Percentiles rank a stretch among this genome's conserved stretches.
Evolutionary conservation across 345 rosid species (phyloP).

Genomic region (Moringa oleifera): DNA sequence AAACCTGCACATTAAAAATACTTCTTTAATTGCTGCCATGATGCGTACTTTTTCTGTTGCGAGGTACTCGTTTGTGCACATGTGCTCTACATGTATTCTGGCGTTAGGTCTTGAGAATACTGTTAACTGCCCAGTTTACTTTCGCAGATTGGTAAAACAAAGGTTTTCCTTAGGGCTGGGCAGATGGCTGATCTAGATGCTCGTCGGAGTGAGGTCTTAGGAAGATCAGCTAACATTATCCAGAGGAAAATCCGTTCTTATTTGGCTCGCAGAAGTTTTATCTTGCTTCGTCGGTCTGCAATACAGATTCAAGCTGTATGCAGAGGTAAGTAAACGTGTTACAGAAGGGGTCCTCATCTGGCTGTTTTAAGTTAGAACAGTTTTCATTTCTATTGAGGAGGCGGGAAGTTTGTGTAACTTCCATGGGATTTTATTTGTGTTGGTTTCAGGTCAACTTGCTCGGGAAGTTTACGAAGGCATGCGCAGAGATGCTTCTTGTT

Average conservation of each 20-base stretch:
- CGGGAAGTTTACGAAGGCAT: slow-evolving; percentile 53
- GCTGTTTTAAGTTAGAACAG: background rate
- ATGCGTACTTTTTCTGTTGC: background rate
- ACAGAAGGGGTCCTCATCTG: background rate
- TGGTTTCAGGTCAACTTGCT: slow-evolving; percentile 70
- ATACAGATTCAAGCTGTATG: slow-evolving; percentile 72
- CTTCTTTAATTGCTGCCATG: background rate
- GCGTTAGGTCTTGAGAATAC: slow-evolving; percentile 10
- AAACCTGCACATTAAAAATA: background rate
- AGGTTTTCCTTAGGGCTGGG: slow-evolving; percentile 94
- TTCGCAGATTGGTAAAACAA: slow-evolving; percentile 91
- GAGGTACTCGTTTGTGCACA: background rate
- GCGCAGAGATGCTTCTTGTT: slow-evolving; percentile 78
- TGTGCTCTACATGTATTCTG: background rate
- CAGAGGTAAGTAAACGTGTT: slow-evolving; percentile 55
- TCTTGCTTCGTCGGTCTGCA: slow-evolving; percentile 53
- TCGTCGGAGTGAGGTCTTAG: slow-evolving; percentile 80
- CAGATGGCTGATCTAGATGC: slow-evolving; percentile 97
- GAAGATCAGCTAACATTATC: slow-evolving; percentile 91
- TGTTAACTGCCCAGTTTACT: slow-evolving; percentile 13
- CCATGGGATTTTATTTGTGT: slow-evolving; percentile 15
- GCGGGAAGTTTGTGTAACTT: background rate
- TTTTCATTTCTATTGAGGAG: background rate
- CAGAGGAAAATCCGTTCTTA: slow-evolving; percentile 95
- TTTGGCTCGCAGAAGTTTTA: slow-evolving; percentile 65